Evolutionary conservation across 331 rosid genomes (phyloP).

Genomic region (Quercus tomentella): DNA sequence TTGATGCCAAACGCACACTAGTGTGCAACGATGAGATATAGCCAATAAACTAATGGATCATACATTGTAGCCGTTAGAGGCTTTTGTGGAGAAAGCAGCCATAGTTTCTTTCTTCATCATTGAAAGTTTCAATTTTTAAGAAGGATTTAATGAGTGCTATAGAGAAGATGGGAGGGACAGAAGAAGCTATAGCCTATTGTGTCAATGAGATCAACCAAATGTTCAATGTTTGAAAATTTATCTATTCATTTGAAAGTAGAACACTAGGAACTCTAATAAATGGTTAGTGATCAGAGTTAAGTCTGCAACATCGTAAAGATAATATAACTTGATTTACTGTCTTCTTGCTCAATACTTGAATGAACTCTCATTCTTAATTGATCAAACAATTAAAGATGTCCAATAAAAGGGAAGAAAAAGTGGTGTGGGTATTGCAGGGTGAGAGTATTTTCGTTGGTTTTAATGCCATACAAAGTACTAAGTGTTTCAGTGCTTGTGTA

Average conservation of each 20-base stretch:
- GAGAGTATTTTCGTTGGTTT: neutral
- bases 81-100: constrained; percentile 40
- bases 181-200: constrained; percentile 12
- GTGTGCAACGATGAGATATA: constrained; percentile 64
- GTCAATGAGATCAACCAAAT: constrained; percentile 14
- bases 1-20: neutral
- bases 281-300: neutral
- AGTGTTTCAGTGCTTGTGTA: constrained; percentile 1
- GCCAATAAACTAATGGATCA: constrained; percentile 58
- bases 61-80: constrained; percentile 18
- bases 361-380: neutral
- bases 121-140: too few species aligned
- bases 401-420: neutral
- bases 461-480: constrained; percentile 1
- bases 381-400: neutral
- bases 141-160: neutral
- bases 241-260: neutral
- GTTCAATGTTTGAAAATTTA: neutral
- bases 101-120: constrained; percentile 37
- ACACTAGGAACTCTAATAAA: too few species aligned
- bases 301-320: neutral
- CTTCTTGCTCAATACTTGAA: neutral
- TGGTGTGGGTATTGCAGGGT: neutral
- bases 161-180: neutral
- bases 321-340: neutral